Evolutionary conservation across 352 stramenopile species (phyloP).

Genomic region (Phytophthora hybrid): DNA sequence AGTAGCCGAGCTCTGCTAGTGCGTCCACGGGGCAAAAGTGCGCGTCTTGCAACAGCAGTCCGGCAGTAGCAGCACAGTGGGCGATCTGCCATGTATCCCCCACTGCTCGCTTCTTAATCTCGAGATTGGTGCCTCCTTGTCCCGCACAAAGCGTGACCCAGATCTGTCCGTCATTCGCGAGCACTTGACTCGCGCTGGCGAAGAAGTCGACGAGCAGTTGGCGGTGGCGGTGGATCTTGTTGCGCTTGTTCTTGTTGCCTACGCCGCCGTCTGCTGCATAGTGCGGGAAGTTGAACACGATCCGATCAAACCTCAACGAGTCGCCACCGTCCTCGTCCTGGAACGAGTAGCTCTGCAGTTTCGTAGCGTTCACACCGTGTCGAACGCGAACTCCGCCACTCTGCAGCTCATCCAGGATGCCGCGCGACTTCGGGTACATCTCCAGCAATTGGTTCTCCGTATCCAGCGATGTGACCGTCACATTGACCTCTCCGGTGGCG

Average conservation of each 20-base stretch:
- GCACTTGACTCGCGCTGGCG: slow-evolving; percentile 60
- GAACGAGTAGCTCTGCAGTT: slow-evolving; percentile 54
- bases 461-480: slow-evolving; percentile 79
- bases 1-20: slow-evolving; percentile 74
- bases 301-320: slow-evolving; percentile 54
- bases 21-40: slow-evolving; percentile 71
- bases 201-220: slow-evolving; percentile 86
- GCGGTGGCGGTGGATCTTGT: slow-evolving; percentile 87
- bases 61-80: slow-evolving; percentile 62
- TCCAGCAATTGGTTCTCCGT: slow-evolving; percentile 65
- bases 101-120: slow-evolving; percentile 62
- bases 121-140: slow-evolving; percentile 80
- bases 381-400: slow-evolving; percentile 58
- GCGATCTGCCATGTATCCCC: slow-evolving; percentile 88
- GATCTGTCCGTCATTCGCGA: slow-evolving; percentile 65
- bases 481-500: slow-evolving; percentile 10
- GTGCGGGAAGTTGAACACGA: slow-evolving; percentile 92
- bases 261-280: slow-evolving; percentile 74
- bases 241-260: slow-evolving; percentile 63
- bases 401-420: slow-evolving; percentile 66
- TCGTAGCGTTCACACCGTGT: slow-evolving; percentile 79
- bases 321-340: neutral
- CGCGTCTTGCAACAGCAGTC: slow-evolving; percentile 66
- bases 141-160: slow-evolving; percentile 87
- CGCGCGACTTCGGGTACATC: slow-evolving; percentile 76